Evolutionary conservation across 1,284 basidiomycete species (phyloP).

Genomic region (Ceratobasidium sp.): DNA sequence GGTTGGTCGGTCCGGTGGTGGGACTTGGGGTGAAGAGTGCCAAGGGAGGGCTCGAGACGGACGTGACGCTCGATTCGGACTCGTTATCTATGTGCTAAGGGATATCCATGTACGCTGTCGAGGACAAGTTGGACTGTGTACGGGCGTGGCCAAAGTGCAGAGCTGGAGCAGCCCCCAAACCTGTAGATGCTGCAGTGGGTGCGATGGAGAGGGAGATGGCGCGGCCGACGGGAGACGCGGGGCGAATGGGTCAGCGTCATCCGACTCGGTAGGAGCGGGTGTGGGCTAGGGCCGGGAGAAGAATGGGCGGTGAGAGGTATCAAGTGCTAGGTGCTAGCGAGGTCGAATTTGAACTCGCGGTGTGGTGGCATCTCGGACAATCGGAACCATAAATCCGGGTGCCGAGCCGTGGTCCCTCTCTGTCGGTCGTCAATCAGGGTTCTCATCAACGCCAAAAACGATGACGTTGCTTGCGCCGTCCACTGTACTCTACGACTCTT

Average conservation of each 20-base stretch:
- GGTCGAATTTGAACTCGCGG: no score
- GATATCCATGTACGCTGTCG: slow-evolving; percentile 32
- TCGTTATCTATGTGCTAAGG: slow-evolving; percentile 37
- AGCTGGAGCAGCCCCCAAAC: background rate
- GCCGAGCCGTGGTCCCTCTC: no score
- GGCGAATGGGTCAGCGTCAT: slow-evolving; percentile 17
- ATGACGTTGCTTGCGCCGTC: no score
- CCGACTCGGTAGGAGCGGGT: background rate
- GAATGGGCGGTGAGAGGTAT: slow-evolving; percentile 12
- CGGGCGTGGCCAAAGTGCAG: slow-evolving; percentile 27
- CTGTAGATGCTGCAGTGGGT: background rate
- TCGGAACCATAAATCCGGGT: slow-evolving; percentile 23
- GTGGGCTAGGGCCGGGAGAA: slow-evolving; percentile 23
- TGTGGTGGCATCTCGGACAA: slow-evolving; percentile 38
- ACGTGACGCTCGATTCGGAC: slow-evolving; percentile 38
- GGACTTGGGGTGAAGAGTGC: slow-evolving; percentile 26
- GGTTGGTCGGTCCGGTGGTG: slow-evolving; percentile 14
- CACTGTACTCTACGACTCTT: no score
- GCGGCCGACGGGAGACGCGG: slow-evolving; percentile 1
- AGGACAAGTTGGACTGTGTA: slow-evolving; percentile 33
- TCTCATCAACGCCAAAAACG: no score
- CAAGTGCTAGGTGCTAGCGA: no score
- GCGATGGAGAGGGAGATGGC: background rate
- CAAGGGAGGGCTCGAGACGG: slow-evolving; percentile 31
- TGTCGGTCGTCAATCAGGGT: no score